Percentiles rank a stretch among this genome's conserved stretches.
Conservation (phyloP, 768 basidiomycete genomes). For the Suillus clintonianus region DNA sequence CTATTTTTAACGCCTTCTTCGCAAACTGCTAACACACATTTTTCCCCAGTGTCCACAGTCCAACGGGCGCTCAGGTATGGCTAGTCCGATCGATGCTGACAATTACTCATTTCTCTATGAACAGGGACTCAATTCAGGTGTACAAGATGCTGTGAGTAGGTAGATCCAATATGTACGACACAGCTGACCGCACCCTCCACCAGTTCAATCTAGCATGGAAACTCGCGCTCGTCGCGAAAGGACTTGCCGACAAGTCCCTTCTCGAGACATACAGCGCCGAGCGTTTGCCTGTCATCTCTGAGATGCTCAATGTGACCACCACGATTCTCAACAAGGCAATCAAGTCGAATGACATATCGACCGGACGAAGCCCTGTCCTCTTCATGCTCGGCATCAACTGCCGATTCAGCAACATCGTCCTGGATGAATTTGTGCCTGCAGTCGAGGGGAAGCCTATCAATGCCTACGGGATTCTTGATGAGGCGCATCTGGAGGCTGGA, state of each 20-base stretch:
- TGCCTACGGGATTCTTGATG: too few species aligned
- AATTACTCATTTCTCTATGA: neutral
- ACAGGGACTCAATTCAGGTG: slow-evolving; percentile 38
- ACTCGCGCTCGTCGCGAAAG: slow-evolving; percentile 23
- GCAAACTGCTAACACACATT: neutral
- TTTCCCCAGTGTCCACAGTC: neutral
- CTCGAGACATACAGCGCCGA: slow-evolving; percentile 26
- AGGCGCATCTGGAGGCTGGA: too few species aligned
- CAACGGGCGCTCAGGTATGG: neutral
- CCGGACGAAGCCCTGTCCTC: slow-evolving; percentile 15
- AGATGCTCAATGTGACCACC: slow-evolving; percentile 25
- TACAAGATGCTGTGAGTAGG: slow-evolving; percentile 40
- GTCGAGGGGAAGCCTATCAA: neutral
- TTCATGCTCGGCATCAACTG: slow-evolving; percentile 33
- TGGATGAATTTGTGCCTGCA: neutral
- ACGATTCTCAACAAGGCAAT: slow-evolving; percentile 14
- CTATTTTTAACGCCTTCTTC: neutral
- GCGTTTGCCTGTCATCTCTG: slow-evolving; percentile 26
- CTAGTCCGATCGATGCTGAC: neutral
- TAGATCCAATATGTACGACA: neutral
- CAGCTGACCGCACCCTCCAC: neutral
- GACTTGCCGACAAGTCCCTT: slow-evolving; percentile 19
- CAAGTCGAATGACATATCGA: slow-evolving; percentile 11
- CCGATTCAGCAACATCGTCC: slow-evolving; percentile 11
- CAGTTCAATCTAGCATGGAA: slow-evolving; percentile 28